Evolutionary conservation across 371 early-diverging fungal species (phyloP).

Genomic region (Mortierella sp.): DNA sequence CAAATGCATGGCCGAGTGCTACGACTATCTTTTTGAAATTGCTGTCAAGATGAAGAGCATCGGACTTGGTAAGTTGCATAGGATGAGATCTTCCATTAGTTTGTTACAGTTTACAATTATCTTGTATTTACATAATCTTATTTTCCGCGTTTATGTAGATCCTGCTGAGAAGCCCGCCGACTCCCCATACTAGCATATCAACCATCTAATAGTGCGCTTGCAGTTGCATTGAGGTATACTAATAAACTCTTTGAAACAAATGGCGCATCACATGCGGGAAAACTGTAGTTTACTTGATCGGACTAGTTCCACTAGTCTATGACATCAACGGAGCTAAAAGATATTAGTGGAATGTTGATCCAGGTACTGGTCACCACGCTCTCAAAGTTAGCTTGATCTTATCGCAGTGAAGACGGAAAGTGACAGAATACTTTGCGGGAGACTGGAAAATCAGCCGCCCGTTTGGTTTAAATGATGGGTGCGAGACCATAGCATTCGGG

Average conservation of each 20-base stretch:
- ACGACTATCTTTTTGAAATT: constrained; percentile 97
- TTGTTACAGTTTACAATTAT: not conserved
- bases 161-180: constrained; percentile 48
- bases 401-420: not conserved
- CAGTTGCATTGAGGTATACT: not conserved
- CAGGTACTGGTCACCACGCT: not conserved
- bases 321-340: too few relatives aligned
- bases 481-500: not conserved
- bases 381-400: not conserved
- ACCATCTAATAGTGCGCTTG: not conserved
- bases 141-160: constrained; percentile 15
- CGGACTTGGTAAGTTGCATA: constrained; percentile 61
- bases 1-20: constrained; percentile 98
- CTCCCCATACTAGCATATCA: constrained; percentile 30
- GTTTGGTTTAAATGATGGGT: too few relatives aligned
- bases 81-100: not conserved
- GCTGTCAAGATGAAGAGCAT: constrained; percentile 92
- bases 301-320: too few relatives aligned
- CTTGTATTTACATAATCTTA: not conserved
- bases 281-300: not conserved
- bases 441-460: not conserved
- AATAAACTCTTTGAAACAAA: not conserved
- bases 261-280: not conserved
- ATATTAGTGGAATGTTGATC: not conserved
- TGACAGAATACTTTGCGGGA: not conserved